Evolutionary conservation across 1,284 basidiomycete genomes (phyloP).

Genomic region (Cryptococcus sp.): DNA sequence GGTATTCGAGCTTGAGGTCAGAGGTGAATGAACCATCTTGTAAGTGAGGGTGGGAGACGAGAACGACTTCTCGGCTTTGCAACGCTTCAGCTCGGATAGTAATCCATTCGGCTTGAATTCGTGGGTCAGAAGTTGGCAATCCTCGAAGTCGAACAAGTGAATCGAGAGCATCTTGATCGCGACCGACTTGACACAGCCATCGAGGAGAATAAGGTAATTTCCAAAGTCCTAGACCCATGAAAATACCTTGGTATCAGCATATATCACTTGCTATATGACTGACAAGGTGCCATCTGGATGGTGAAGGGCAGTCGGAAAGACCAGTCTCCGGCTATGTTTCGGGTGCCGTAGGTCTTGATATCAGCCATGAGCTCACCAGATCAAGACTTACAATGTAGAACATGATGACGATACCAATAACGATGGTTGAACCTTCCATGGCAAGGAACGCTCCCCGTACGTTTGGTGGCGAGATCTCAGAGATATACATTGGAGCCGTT

Average conservation of each 20-base stretch:
- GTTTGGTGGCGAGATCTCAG: constrained; percentile 33
- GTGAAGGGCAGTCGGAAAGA: constrained; percentile 65
- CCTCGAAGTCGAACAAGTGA: constrained; percentile 32
- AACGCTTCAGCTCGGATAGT: constrained; percentile 36
- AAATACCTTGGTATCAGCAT: too few species aligned
- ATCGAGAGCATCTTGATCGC: constrained; percentile 29
- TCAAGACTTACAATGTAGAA: constrained; percentile 10
- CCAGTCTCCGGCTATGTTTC: constrained; percentile 9
- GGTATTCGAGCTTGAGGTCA: constrained; percentile 17
- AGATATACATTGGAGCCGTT: constrained; percentile 44
- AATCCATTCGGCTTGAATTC: constrained; percentile 40
- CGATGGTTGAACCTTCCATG: constrained; percentile 69
- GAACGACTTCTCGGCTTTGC: constrained; percentile 14
- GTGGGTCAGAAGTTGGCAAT: constrained; percentile 25
- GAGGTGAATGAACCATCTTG: constrained; percentile 5
- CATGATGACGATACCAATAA: constrained; percentile 50
- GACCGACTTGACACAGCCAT: constrained; percentile 54
- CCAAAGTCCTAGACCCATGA: too few species aligned
- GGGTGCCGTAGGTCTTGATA: constrained; percentile 33
- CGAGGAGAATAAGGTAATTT: constrained; percentile 55
- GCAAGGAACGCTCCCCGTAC: constrained; percentile 71
- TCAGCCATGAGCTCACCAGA: constrained; percentile 48
- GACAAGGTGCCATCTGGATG: constrained; percentile 61
- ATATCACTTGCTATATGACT: too few species aligned
- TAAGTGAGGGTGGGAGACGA: constrained; percentile 14